Evolutionary conservation across 2,329 filamentous ascomycete genomes (phyloP).

Genomic region (Teratosphaeriaceae sp.): DNA sequence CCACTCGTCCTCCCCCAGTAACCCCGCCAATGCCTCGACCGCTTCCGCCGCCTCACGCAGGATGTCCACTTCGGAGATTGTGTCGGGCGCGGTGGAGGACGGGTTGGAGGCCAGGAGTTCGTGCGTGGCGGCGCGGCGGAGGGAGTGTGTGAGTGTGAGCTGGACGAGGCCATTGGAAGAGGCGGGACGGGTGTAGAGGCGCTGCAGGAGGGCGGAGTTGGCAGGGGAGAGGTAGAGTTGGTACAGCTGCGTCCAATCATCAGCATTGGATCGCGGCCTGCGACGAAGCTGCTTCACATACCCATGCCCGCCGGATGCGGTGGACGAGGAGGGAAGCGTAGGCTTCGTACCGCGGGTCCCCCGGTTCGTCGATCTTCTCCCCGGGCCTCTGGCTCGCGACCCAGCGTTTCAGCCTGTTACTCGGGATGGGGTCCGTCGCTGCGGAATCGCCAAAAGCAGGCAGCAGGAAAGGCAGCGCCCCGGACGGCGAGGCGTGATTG

Average conservation of each 20-base stretch:
- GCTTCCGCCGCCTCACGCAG: slow-evolving; percentile 57
- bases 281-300: slow-evolving; percentile 31
- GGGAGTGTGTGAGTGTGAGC: slow-evolving; percentile 54
- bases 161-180: slow-evolving; percentile 57
- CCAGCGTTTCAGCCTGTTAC: slow-evolving; percentile 65
- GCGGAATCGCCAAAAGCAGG: slow-evolving; percentile 36
- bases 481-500: slow-evolving; percentile 88
- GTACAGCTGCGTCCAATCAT: slow-evolving; percentile 53
- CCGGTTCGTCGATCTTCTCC: slow-evolving; percentile 30
- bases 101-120: slow-evolving; percentile 62
- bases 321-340: slow-evolving; percentile 73
- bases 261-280: background rate
- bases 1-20: slow-evolving; percentile 53
- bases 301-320: slow-evolving; percentile 79
- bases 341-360: slow-evolving; percentile 58
- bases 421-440: slow-evolving; percentile 43
- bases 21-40: slow-evolving; percentile 53
- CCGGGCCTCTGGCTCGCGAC: slow-evolving; percentile 34
- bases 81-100: slow-evolving; percentile 36
- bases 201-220: slow-evolving; percentile 62
- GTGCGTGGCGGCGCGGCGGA: slow-evolving; percentile 64
- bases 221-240: slow-evolving; percentile 67
- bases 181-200: slow-evolving; percentile 63
- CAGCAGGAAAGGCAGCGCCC: slow-evolving; percentile 80
- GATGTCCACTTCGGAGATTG: slow-evolving; percentile 40